phyloP scores from a whole-genome alignment of 495 filamentous ascomycete species.

The Penicillium roqueforti region DNA sequence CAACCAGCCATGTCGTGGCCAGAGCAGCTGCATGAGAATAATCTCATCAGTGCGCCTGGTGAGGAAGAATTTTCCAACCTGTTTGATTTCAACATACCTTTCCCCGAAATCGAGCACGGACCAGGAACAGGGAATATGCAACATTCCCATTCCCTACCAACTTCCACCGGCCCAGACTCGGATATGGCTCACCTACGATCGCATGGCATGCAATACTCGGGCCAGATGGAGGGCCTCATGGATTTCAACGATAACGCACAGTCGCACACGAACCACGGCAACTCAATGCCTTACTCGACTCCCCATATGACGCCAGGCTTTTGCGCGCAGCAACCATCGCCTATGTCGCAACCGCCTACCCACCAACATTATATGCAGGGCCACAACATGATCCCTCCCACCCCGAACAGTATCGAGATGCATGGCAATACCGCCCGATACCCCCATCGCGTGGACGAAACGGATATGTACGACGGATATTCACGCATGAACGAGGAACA shows the following conservation, averaged over 20 bases:
- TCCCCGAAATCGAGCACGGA: constrained; percentile 45
- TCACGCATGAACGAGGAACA: constrained; percentile 75
- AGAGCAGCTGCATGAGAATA: constrained; percentile 34
- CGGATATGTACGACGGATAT: constrained; percentile 67
- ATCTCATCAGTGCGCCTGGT: constrained; percentile 28
- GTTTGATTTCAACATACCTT: constrained; percentile 51
- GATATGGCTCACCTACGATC: constrained; percentile 30
- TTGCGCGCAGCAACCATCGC: constrained; percentile 36
- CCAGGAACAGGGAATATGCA: constrained; percentile 32
- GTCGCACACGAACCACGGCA: constrained; percentile 17
- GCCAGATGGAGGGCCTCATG: constrained; percentile 34
- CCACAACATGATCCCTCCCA: constrained; percentile 74
- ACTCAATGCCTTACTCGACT: constrained; percentile 29
- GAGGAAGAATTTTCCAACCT: constrained; percentile 54
- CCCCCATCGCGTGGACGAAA: constrained; percentile 57
- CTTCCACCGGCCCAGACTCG: constrained; percentile 30
- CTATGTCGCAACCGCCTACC: constrained; percentile 53
- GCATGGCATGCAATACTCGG: constrained; percentile 20
- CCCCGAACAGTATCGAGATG: constrained; percentile 88
- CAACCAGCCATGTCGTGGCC: constrained; percentile 41
- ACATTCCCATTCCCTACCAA: constrained; percentile 32
- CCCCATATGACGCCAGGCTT: constrained; percentile 37
- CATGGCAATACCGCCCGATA: constrained; percentile 64
- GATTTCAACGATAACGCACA: constrained; percentile 28
- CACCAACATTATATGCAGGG: constrained; percentile 51